Conservation (phyloP, 139 green algal genomes). For the Choricystis sp. region DNA sequence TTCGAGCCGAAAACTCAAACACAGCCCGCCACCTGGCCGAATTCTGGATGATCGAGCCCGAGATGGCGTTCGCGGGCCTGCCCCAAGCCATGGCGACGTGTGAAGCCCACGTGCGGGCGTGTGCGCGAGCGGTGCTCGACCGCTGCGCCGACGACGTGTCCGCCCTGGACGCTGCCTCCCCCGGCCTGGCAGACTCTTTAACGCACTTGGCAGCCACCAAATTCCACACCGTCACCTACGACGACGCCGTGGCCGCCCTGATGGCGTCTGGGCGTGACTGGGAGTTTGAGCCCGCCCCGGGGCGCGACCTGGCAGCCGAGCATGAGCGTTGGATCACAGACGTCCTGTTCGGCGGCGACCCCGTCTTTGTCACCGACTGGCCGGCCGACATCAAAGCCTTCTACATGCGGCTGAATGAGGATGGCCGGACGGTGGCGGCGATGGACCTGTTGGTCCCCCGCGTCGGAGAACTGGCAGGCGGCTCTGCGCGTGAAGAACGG, state of each 20-base stretch:
- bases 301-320: conserved; percentile 42
- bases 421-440: conserved; percentile 90
- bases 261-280: conserved; percentile 55
- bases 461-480: conserved; percentile 85
- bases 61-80: conserved; percentile 62
- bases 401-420: conserved; percentile 96
- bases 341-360: conserved; percentile 64
- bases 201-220: no score
- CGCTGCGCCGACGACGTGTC: conserved; percentile 54
- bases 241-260: conserved; percentile 81
- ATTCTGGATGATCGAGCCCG: conserved; percentile 83
- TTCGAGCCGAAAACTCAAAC: conserved; percentile 39
- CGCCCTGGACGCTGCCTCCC: conserved; percentile 36
- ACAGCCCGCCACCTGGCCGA: conserved; percentile 58
- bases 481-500: conserved; percentile 72
- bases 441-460: conserved; percentile 97
- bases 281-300: conserved; percentile 34
- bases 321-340: conserved; percentile 95
- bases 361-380: conserved; percentile 94
- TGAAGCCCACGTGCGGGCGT: conserved; percentile 67
- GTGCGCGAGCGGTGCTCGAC: conserved; percentile 56
- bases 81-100: conserved; percentile 73
- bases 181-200: no score
- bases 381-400: conserved; percentile 90
- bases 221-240: conserved; percentile 85